Evolutionary conservation across 2,329 filamentous ascomycete species (phyloP).

Genomic region (Ceratocystis huliohia): DNA sequence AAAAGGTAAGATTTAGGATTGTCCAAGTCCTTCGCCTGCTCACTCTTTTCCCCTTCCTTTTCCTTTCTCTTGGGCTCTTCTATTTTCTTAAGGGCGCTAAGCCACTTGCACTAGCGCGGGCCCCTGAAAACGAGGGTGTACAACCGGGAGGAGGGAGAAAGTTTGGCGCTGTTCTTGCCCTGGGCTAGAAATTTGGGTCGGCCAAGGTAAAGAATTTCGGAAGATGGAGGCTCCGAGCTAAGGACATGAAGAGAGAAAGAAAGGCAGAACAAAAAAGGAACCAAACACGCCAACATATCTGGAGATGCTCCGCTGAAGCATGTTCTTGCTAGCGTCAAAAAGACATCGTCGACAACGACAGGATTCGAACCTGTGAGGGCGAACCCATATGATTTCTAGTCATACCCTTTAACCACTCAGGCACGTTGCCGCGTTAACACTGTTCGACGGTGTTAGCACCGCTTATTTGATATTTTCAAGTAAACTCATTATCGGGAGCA

Average conservation of each 20-base stretch:
- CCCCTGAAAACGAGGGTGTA: neutral
- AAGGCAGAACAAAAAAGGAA: neutral
- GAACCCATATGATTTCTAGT: conserved; percentile 21
- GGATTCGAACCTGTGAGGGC: conserved; percentile 21
- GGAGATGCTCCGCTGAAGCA: too few species aligned
- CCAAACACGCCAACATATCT: neutral
- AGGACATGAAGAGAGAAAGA: neutral
- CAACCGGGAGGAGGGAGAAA: neutral
- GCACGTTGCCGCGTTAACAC: conserved; percentile 15
- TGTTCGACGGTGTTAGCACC: rapidly evolving
- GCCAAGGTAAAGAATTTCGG: neutral
- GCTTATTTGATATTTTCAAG: neutral
- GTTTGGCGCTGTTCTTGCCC: neutral
- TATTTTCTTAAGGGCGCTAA: neutral
- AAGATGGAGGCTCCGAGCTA: neutral
- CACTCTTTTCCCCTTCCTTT: neutral
- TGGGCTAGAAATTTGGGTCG: neutral
- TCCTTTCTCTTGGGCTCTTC: neutral
- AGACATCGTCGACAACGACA: conserved; percentile 13
- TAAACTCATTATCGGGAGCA: neutral
- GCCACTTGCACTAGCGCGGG: conserved; percentile 2
- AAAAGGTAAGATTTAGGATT: conserved; percentile 1
- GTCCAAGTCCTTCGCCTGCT: neutral
- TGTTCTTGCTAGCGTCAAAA: neutral
- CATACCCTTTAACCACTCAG: conserved; percentile 21